Evolutionary conservation across 345 rosid species (phyloP).

Genomic region (Corchorus capsularis): DNA sequence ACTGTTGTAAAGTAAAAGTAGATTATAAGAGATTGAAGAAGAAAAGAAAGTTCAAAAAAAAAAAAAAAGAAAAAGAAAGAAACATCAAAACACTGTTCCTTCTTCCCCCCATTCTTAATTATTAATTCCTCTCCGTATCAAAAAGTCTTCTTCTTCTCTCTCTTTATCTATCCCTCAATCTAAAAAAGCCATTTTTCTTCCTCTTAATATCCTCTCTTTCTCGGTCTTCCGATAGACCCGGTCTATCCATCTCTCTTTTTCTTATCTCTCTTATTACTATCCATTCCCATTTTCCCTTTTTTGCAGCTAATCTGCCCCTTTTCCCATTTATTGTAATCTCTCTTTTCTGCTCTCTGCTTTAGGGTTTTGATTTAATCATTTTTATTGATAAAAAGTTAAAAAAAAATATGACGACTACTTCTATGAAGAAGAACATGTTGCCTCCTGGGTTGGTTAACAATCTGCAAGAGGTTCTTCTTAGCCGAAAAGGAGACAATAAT

Average conservation of each 20-base stretch:
- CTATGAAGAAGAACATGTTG: constrained; percentile 57
- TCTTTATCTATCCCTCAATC: background rate
- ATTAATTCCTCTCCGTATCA: background rate
- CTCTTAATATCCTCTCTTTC: background rate
- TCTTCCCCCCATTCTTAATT: background rate
- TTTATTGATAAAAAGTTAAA: background rate
- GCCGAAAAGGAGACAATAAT: constrained; percentile 39
- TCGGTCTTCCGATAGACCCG: constrained; percentile 31
- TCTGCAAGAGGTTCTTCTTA: constrained; percentile 77
- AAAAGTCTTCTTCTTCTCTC: background rate
- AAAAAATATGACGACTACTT: constrained; percentile 36
- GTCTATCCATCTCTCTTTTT: constrained; percentile 10
- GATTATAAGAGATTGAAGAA: background rate
- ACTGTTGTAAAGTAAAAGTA: background rate
- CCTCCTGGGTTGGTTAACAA: constrained; percentile 84
- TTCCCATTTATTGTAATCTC: constrained; percentile 1
- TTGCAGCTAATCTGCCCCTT: constrained; percentile 3
- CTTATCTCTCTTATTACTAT: background rate
- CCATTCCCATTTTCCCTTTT: constrained; percentile 7
- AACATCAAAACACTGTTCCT: background rate
- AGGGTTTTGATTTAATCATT: constrained; percentile 17
- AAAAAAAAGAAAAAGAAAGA: background rate
- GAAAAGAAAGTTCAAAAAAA: background rate
- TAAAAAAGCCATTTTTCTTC: background rate
- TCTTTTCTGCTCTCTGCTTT: constrained; percentile 1